Percentiles rank a stretch among this genome's conserved stretches.
These are phyloP conservation scores for Trametes cubensis DNA, from an alignment of 768 basidiomycete species.

Conservation along the genomic window DNA sequence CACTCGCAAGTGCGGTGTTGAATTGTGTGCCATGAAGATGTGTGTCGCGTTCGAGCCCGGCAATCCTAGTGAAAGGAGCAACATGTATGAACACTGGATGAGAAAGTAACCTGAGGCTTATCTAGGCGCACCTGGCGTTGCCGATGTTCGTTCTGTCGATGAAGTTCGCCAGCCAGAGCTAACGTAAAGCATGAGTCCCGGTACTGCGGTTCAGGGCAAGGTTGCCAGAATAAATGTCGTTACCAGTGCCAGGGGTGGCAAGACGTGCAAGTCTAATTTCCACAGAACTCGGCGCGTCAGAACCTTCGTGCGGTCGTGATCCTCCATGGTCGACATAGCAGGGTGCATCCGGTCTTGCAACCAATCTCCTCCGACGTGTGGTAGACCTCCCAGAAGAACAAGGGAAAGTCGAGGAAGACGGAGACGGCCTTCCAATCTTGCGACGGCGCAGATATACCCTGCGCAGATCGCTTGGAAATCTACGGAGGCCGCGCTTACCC, in stretches of 20 bases:
- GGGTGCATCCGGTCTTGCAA: not conserved
- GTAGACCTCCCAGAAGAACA: not conserved
- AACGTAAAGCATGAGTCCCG: not conserved
- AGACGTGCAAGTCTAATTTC: conserved; percentile 59
- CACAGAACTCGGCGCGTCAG: conserved; percentile 52
- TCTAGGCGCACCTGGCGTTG: conserved; percentile 49
- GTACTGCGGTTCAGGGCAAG: not conserved
- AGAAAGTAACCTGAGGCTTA: too few relatives aligned
- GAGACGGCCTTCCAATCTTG: not conserved
- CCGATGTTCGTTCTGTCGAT: conserved; percentile 61
- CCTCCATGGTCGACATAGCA: not conserved
- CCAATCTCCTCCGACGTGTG: not conserved
- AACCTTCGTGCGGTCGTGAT: conserved; percentile 19
- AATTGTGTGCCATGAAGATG: conserved; percentile 61
- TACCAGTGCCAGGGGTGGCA: conserved; percentile 59
- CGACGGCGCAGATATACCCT: not conserved
- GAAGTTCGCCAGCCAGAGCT: conserved; percentile 35
- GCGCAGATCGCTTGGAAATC: not conserved
- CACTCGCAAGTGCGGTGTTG: conserved; percentile 59
- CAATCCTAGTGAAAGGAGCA: conserved; percentile 44
- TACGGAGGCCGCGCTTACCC: conserved; percentile 1
- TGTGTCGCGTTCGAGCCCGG: conserved; percentile 58
- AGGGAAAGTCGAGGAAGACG: not conserved
- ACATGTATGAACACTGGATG: not conserved
- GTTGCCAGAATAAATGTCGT: not conserved